These are phyloP conservation scores for Niveomyces coronatus DNA, from an alignment of 2,329 filamentous ascomycete genomes.

Conservation along the genomic window DNA sequence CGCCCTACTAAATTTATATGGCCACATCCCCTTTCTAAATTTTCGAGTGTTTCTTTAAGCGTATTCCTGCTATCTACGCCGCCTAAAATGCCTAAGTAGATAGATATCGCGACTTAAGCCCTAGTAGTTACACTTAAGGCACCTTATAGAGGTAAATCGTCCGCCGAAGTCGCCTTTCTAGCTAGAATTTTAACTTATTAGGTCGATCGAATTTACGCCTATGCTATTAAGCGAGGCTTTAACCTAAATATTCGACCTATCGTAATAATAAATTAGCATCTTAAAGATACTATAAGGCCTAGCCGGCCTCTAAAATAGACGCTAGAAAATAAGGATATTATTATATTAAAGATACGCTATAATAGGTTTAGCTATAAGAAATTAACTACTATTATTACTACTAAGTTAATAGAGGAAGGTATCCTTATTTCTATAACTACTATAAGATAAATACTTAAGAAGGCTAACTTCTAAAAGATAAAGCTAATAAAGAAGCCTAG, in stretches of 20 bases:
- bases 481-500: constrained; percentile 14
- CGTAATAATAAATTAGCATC: constrained; percentile 1
- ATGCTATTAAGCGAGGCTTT: constrained; percentile 6
- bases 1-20: not conserved
- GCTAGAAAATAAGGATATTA: not conserved
- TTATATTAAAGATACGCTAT: constrained; percentile 3
- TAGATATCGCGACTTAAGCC: not conserved
- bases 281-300: constrained; percentile 1
- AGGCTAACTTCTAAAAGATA: constrained; percentile 10
- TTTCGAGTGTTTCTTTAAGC: not conserved
- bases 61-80: no score
- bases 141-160: not conserved
- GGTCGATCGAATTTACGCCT: constrained; percentile 1
- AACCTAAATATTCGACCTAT: constrained; percentile 3
- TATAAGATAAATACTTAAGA: constrained; percentile 8
- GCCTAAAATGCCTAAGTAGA: not conserved
- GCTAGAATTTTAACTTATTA: not conserved
- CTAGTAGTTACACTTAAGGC: constrained; percentile 2
- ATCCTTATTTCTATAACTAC: constrained; percentile 4
- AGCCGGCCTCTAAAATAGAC: not conserved
- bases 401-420: constrained; percentile 7
- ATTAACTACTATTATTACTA: constrained; percentile 9
- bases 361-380: constrained; percentile 11
- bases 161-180: not conserved
- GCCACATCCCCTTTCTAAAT: not conserved